phyloP scores from a whole-genome alignment of 2,329 filamentous ascomycete genomes.

The Cytospora piceae region DNA sequence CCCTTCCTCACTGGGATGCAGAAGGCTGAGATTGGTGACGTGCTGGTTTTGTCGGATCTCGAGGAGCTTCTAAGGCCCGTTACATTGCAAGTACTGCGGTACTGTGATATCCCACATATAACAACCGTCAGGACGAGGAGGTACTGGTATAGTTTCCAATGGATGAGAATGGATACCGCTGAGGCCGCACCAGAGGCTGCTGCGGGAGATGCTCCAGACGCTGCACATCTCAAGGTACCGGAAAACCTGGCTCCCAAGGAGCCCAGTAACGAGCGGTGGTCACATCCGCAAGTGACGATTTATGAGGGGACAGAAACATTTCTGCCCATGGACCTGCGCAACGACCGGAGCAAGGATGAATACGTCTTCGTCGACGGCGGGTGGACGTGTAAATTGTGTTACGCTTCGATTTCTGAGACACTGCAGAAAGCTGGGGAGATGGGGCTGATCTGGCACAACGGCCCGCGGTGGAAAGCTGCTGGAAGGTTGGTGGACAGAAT shows the following conservation, averaged over 20 bases:
- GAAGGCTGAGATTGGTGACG: constrained; percentile 42
- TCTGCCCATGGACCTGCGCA: constrained; percentile 45
- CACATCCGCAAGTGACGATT: constrained; percentile 50
- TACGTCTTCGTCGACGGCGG: constrained; percentile 45
- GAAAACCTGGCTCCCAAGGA: neutral
- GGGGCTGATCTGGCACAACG: constrained; percentile 49
- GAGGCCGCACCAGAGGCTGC: neutral
- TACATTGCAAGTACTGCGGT: constrained; percentile 40
- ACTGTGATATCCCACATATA: constrained; percentile 41
- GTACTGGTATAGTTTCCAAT: constrained; percentile 47
- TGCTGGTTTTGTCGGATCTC: constrained; percentile 50
- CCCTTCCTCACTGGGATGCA: constrained; percentile 41
- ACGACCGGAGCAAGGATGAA: constrained; percentile 35
- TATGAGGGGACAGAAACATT: constrained; percentile 46
- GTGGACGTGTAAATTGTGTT: constrained; percentile 53
- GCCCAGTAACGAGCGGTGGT: constrained; percentile 41
- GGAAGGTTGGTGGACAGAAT: constrained; percentile 46
- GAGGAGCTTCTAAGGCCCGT: constrained; percentile 49
- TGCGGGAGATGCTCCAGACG: neutral
- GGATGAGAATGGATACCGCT: constrained; percentile 34
- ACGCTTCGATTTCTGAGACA: constrained; percentile 44
- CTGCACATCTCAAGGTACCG: neutral
- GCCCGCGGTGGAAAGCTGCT: constrained; percentile 44
- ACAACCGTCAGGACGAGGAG: constrained; percentile 41
- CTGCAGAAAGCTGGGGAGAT: constrained; percentile 44